Conservation (phyloP, 164 flowering plant species). For the Platanus orientalis region DNA sequence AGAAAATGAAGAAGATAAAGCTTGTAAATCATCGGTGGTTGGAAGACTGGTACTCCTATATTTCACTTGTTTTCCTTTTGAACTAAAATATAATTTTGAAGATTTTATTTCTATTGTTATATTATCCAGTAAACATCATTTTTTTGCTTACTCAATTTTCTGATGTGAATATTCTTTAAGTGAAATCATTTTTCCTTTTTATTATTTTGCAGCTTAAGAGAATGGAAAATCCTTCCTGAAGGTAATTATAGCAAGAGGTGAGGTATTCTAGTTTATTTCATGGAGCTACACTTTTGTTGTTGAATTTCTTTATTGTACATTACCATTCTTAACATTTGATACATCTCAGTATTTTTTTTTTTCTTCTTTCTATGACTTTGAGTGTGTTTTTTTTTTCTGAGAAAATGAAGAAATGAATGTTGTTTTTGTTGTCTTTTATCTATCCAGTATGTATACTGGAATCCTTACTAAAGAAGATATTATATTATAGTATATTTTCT, state of each 20-base stretch:
- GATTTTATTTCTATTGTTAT: not conserved
- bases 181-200: slow-evolving; percentile 1
- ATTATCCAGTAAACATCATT: not conserved
- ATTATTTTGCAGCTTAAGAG: slow-evolving; percentile 58
- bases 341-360: not conserved
- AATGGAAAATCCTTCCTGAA: slow-evolving; percentile 86
- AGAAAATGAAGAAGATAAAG: slow-evolving; percentile 60
- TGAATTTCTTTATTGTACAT: too few species aligned
- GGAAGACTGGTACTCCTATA: slow-evolving; percentile 71
- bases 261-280: slow-evolving; percentile 6
- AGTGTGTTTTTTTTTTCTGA: too few species aligned
- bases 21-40: slow-evolving; percentile 92
- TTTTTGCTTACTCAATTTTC: not conserved
- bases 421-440: too few species aligned
- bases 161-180: not conserved
- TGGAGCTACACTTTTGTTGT: too few species aligned
- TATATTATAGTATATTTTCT: too few species aligned
- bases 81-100: not conserved
- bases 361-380: too few species aligned
- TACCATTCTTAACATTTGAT: not conserved
- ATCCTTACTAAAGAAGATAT: too few species aligned
- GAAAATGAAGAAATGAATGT: too few species aligned
- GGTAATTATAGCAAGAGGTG: slow-evolving; percentile 70
- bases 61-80: slow-evolving; percentile 3
- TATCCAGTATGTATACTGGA: too few species aligned